These are phyloP conservation scores for Albophoma yamanashiensis DNA, from an alignment of 2,329 filamentous ascomycete genomes.

Conservation along the genomic window DNA sequence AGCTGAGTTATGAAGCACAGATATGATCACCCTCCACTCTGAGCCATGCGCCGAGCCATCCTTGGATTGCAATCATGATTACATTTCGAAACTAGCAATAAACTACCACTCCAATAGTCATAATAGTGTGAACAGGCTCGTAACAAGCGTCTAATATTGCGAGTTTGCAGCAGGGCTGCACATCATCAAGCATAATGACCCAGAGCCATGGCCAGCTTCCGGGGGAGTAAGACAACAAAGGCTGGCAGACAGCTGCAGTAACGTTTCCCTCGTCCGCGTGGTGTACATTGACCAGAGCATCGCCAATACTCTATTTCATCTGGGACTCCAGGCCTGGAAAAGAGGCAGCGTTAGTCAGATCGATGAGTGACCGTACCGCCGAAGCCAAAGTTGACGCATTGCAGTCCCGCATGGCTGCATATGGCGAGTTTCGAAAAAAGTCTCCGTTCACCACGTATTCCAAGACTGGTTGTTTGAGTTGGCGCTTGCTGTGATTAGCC, in stretches of 20 bases:
- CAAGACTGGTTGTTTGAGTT: conserved; percentile 14
- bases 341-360: neutral
- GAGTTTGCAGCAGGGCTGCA: neutral
- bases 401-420: neutral
- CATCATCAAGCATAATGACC: neutral
- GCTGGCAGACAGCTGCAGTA: neutral
- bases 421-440: neutral
- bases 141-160: neutral
- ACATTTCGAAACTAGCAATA: neutral
- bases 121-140: neutral
- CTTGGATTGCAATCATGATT: neutral
- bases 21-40: neutral
- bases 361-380: neutral
- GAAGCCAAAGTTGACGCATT: neutral
- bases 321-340: neutral
- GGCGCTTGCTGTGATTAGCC: conserved; percentile 31
- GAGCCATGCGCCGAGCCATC: neutral
- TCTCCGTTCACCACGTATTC: conserved; percentile 8
- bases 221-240: neutral
- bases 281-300: neutral
- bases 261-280: neutral
- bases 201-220: neutral
- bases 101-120: neutral
- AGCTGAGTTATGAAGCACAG: neutral
- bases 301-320: neutral